phyloP scores from a whole-genome alignment of 1,284 basidiomycete species.

The Boletus smithii region DNA sequence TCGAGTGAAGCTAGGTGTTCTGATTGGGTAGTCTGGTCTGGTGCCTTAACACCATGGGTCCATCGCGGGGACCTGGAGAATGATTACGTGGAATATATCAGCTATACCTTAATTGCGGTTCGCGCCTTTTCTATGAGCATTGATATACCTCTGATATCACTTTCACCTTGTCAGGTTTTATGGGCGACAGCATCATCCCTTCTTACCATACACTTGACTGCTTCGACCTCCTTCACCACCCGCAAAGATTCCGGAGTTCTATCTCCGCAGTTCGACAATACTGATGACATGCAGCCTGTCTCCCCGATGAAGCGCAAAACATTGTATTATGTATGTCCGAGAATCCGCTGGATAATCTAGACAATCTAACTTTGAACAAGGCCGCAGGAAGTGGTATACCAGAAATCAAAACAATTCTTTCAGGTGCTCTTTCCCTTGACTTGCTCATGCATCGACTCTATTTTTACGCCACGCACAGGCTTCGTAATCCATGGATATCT shows the following conservation, averaged over 20 bases:
- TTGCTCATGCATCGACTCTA: background rate
- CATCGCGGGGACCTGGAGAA: conserved; percentile 25
- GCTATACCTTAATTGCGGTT: conserved; percentile 79
- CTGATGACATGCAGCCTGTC: conserved; percentile 25
- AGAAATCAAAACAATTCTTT: conserved; percentile 95
- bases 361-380: conserved; percentile 37
- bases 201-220: conserved; percentile 84
- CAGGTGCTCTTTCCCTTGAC: conserved; percentile 46
- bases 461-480: conserved; percentile 42
- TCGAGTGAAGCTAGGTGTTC: conserved; percentile 49
- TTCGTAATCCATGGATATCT: conserved; percentile 98
- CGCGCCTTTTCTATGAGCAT: conserved; percentile 29
- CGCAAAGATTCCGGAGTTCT: conserved; percentile 82
- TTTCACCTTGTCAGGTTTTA: conserved; percentile 45
- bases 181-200: conserved; percentile 73
- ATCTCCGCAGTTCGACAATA: conserved; percentile 45
- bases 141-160: conserved; percentile 4
- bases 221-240: conserved; percentile 83
- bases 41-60: conserved; percentile 38
- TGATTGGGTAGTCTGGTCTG: conserved; percentile 77
- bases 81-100: conserved; percentile 62
- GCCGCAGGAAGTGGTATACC: conserved; percentile 96
- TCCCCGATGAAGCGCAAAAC: conserved; percentile 56
- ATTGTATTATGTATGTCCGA: conserved; percentile 72
- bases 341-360: conserved; percentile 11